These are phyloP conservation scores for Salinomyces thailandicus DNA, from an alignment of 2,329 filamentous ascomycete species.

Conservation along the genomic window DNA sequence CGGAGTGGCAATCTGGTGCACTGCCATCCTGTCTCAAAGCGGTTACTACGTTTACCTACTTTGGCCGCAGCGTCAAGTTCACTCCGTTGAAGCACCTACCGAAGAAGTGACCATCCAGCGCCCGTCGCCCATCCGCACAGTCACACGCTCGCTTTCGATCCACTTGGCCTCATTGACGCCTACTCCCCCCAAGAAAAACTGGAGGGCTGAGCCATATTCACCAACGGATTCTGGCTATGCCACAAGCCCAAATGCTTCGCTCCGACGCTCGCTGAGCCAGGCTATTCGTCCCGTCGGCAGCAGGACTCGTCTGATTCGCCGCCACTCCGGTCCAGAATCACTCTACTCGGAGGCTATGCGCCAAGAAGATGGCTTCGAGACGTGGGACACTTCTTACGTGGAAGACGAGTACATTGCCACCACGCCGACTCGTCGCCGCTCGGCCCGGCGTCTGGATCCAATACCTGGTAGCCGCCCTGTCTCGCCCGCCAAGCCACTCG, in stretches of 20 bases:
- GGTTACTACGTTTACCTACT: constrained; percentile 17
- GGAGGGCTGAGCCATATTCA: constrained; percentile 11
- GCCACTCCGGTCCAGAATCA: constrained; percentile 34
- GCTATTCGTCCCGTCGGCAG: constrained; percentile 46
- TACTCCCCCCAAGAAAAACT: constrained; percentile 12
- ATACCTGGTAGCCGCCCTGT: constrained; percentile 59
- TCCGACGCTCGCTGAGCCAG: constrained; percentile 17
- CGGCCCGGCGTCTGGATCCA: constrained; percentile 51
- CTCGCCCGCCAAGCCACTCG: constrained; percentile 52
- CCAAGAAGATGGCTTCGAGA: constrained; percentile 54
- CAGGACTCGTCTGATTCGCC: constrained; percentile 45
- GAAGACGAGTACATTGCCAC: constrained; percentile 43
- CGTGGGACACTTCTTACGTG: constrained; percentile 62
- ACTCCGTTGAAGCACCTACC: constrained; percentile 2
- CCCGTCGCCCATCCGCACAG: constrained; percentile 8
- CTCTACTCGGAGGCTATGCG: constrained; percentile 22
- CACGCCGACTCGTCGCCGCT: constrained; percentile 37
- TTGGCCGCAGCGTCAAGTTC: constrained; percentile 10
- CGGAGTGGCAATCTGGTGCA: constrained; percentile 19
- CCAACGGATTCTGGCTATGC: constrained; percentile 13
- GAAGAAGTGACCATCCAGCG: constrained; percentile 2
- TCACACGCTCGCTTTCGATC: constrained; percentile 12
- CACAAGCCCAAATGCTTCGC: constrained; percentile 15
- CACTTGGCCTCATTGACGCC: constrained; percentile 17
- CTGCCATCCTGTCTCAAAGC: constrained; percentile 17